Conservation (phyloP, 2,329 filamentous ascomycete genomes). For the Mycosphaerella sp. region DNA sequence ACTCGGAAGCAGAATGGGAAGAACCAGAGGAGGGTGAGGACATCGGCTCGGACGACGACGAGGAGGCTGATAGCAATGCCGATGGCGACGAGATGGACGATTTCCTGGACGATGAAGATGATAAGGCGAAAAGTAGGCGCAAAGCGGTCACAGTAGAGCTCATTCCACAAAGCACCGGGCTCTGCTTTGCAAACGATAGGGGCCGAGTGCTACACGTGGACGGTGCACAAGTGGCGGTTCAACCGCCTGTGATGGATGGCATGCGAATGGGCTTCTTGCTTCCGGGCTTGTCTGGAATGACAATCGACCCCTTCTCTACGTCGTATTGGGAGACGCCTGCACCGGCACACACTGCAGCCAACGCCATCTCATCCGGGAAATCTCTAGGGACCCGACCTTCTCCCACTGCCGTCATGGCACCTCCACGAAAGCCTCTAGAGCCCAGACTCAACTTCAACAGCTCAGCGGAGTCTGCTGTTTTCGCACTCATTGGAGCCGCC, state of each 20-base stretch:
- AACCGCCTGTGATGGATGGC: constrained; percentile 31
- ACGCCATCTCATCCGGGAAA: constrained; percentile 8
- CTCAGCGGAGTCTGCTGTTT: constrained; percentile 12
- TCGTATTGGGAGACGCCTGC: constrained; percentile 61
- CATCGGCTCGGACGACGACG: constrained; percentile 57
- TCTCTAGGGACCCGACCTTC: constrained; percentile 19
- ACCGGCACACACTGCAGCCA: constrained; percentile 24
- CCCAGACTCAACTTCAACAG: constrained; percentile 33
- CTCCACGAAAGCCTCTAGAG: constrained; percentile 39
- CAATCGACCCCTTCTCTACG: constrained; percentile 80
- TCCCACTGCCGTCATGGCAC: constrained; percentile 30
- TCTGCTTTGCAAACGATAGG: constrained; percentile 70
- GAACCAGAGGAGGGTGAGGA: constrained; percentile 65
- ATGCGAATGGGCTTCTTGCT: constrained; percentile 30
- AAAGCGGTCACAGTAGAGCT: constrained; percentile 59
- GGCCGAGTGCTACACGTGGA: constrained; percentile 39
- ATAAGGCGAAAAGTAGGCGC: constrained; percentile 53
- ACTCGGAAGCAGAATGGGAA: constrained; percentile 79
- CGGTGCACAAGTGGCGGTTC: constrained; percentile 38
- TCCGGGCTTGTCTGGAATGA: constrained; percentile 34
- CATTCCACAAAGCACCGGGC: constrained; percentile 68
- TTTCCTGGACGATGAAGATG: constrained; percentile 80
- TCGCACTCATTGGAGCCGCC: constrained; percentile 27
- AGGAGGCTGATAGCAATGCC: constrained; percentile 63
- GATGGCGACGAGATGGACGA: constrained; percentile 83